Base-by-base conservation (phyloP, 1,284 basidiomycete species). In the Marasmius fiardii region DNA sequence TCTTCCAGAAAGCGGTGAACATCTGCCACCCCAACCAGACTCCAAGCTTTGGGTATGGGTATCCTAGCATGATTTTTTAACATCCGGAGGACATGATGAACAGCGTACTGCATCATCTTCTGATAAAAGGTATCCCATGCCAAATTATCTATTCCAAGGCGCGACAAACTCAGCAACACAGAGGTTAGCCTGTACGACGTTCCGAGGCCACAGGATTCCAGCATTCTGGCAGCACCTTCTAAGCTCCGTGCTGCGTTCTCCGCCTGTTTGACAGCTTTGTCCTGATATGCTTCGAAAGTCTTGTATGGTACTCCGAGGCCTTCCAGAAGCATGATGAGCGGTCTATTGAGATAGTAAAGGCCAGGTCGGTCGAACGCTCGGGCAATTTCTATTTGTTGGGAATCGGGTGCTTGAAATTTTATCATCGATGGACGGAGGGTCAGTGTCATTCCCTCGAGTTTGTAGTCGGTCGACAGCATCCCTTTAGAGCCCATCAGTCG, bases 11-110 rank as follows among this genome's bases (percentile, higher is more conserved):
- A 78, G 1, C 70, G 65, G 57, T 85, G 80, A 0, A 81, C 71
- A 63, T 89, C 87, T 2, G 85, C 84, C 4, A 89, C 79, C 0
- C 86, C 88, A 2, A 88, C 86, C 1, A 90, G 65, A 0, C 83
- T 88, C 75, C 80, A 85, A 4, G 78, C 81, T 10, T 73, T 68
- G 0, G 79, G 79, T 5, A 90, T 73, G 10, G 83, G 85, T 51
- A 90, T 89, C 4, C 86, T 76, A 0, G 85, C 85, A 52, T 79
- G 78, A 55, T 83, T 79, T 63, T 89, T 90, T 20, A 90, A 73
- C 53, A 83, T 75, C 53, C 86, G 77, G 10, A 89, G 72, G 16
- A 86, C 74, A 61, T 88, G 82, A 60, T 85, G 74, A 33, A 80
- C 69, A 7, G 81, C 75, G 60, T 78, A 79, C 43, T 79, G 71